Evolutionary conservation across 805 yeast species (phyloP).

Genomic region (Saccharomycopsis sp.): DNA sequence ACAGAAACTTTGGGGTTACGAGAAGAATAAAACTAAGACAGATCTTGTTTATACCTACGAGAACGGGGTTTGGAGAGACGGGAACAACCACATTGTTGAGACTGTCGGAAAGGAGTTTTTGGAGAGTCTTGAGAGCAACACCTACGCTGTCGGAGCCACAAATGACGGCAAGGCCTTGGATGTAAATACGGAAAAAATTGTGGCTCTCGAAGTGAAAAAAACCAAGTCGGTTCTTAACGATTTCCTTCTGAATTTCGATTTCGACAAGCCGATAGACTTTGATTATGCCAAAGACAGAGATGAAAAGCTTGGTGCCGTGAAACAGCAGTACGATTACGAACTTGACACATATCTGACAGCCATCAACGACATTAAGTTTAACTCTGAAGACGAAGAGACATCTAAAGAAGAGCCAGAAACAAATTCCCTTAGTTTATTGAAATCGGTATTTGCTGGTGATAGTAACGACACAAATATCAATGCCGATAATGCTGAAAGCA

Average conservation of each 20-base stretch:
- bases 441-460: conserved; percentile 11
- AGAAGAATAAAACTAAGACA: conserved; percentile 51
- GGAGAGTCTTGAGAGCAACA: conserved; percentile 24
- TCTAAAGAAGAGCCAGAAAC: conserved; percentile 3
- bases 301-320: conserved; percentile 34
- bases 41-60: conserved; percentile 60
- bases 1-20: conserved; percentile 87
- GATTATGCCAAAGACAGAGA: conserved; percentile 30
- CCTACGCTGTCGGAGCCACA: conserved; percentile 16
- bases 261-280: conserved; percentile 43
- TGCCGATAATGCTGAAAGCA: conserved; percentile 24
- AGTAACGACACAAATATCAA: conserved; percentile 7
- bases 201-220: conserved; percentile 33
- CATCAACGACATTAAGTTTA: conserved; percentile 23
- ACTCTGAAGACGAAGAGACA: conserved; percentile 22
- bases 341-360: conserved; percentile 29
- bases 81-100: conserved; percentile 73
- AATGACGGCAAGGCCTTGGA: conserved; percentile 30
- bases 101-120: conserved; percentile 31
- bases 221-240: conserved; percentile 41
- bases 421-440: conserved; percentile 8
- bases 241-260: conserved; percentile 43
- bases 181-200: conserved; percentile 25
- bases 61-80: conserved; percentile 73
- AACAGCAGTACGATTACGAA: conserved; percentile 41